A percentile compares a stretch with the other conserved stretches of the same genome.
phyloP scores from a whole-genome alignment of 805 yeast species.

The Torulaspora microellipsoides region DNA sequence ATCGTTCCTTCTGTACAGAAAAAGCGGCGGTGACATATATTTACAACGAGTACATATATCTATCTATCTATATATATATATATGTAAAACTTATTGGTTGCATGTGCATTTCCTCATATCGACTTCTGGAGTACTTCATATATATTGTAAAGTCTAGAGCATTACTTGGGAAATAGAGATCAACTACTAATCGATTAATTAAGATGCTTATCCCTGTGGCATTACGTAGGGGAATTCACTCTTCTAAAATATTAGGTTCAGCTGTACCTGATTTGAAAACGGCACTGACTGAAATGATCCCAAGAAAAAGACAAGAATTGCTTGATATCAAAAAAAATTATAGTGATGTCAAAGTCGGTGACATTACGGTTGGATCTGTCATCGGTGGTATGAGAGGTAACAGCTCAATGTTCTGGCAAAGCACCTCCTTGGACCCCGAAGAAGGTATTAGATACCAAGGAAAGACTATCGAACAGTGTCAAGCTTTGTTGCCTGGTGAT shows the following conservation, averaged over 20 bases:
- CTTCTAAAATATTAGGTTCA: constrained; percentile 1
- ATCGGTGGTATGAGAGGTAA: constrained; percentile 80
- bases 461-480: constrained; percentile 68
- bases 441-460: constrained; percentile 80
- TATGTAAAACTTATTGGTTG: too few relatives aligned
- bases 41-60: too few relatives aligned
- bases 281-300: constrained; percentile 35
- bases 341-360: constrained; percentile 40
- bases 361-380: constrained; percentile 41
- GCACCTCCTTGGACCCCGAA: constrained; percentile 69
- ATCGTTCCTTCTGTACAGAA: too few relatives aligned
- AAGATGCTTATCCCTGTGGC: too few relatives aligned
- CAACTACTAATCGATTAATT: too few relatives aligned
- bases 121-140: too few relatives aligned
- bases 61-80: too few relatives aligned
- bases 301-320: constrained; percentile 40
- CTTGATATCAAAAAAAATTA: constrained; percentile 38
- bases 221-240: constrained; percentile 9
- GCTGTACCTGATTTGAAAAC: constrained; percentile 21
- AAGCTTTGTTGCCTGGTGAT: constrained; percentile 49
- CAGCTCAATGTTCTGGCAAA: constrained; percentile 73
- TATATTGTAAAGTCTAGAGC: too few relatives aligned
- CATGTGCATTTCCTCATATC: too few relatives aligned
- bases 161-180: too few relatives aligned
- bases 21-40: too few relatives aligned